These are phyloP conservation scores for Colletotrichum noveboracense DNA, from an alignment of 2,329 filamentous ascomycete species.

Conservation along the genomic window DNA sequence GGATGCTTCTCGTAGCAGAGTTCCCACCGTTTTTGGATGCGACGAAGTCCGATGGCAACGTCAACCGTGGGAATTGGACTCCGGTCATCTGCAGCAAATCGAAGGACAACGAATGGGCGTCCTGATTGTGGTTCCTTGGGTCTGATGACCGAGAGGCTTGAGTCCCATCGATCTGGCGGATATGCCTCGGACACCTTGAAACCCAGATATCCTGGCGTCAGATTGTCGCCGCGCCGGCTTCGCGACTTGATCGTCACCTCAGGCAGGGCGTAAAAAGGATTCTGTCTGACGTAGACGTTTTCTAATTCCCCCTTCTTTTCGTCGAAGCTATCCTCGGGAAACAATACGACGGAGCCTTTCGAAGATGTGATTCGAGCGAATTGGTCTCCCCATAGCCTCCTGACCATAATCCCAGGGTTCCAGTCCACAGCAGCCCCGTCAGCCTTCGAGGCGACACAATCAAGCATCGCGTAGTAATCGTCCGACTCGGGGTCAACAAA, in stretches of 20 bases:
- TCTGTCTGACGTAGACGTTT: conserved; percentile 2
- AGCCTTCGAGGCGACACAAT: not conserved
- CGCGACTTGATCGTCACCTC: not conserved
- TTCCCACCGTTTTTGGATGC: not conserved
- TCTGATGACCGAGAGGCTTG: not conserved
- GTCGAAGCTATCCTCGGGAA: not conserved
- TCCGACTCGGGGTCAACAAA: not conserved
- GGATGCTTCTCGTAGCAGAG: not conserved
- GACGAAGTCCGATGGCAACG: not conserved
- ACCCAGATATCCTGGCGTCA: not conserved
- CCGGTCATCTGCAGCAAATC: not conserved
- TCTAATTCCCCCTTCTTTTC: not conserved
- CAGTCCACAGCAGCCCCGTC: not conserved
- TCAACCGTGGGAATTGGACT: not conserved
- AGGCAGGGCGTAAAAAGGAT: not conserved
- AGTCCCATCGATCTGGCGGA: conserved; percentile 6
- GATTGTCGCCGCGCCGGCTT: not conserved
- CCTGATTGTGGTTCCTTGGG: conserved; percentile 1
- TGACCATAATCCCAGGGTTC: not conserved
- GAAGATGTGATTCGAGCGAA: not conserved
- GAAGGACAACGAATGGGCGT: not conserved
- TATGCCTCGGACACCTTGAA: not conserved
- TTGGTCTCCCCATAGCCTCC: not conserved
- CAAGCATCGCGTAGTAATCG: not conserved
- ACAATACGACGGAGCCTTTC: not conserved